Conservation (phyloP, 176 grass and related monocot genomes). For the Paspalum notatum region DNA sequence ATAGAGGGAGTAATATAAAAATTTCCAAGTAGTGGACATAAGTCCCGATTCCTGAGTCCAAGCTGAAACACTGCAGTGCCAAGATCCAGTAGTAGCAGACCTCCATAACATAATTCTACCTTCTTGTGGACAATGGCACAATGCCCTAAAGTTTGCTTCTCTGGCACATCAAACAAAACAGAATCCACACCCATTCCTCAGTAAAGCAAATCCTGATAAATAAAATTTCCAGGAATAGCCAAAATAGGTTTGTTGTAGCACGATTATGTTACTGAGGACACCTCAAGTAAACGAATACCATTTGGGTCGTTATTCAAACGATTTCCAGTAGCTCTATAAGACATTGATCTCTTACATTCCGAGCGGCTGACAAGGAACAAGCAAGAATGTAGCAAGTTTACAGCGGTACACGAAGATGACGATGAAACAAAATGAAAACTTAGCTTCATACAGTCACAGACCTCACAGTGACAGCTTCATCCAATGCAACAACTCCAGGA, state of each 20-base stretch:
- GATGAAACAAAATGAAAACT: conserved; percentile 46
- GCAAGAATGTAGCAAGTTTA: conserved; percentile 22
- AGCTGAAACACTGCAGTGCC: too few species aligned
- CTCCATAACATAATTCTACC: background rate
- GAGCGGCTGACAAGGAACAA: conserved; percentile 1
- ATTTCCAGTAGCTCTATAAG: conserved; percentile 54
- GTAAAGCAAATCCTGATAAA: background rate
- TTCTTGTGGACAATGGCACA: background rate
- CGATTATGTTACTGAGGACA: conserved; percentile 21
- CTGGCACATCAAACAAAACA: conserved; percentile 24
- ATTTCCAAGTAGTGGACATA: background rate
- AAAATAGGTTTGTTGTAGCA: background rate
- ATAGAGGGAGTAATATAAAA: background rate
- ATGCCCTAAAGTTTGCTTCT: conserved; percentile 45
- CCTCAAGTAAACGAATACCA: background rate
- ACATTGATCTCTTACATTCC: conserved; percentile 46
- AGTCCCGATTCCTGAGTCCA: background rate
- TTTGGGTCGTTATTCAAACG: conserved; percentile 32
- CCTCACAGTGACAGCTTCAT: conserved; percentile 51
- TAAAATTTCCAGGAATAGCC: background rate
- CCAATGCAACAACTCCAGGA: conserved; percentile 65
- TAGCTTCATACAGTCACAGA: conserved; percentile 64
- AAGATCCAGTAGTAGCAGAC: too few species aligned
- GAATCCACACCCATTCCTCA: conserved; percentile 7
- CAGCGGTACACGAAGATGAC: conserved; percentile 19